Evolutionary conservation across 352 stramenopile genomes (phyloP), one percentile per base, ranked within the genome.

Genomic region (Pythium biforme): DNA sequence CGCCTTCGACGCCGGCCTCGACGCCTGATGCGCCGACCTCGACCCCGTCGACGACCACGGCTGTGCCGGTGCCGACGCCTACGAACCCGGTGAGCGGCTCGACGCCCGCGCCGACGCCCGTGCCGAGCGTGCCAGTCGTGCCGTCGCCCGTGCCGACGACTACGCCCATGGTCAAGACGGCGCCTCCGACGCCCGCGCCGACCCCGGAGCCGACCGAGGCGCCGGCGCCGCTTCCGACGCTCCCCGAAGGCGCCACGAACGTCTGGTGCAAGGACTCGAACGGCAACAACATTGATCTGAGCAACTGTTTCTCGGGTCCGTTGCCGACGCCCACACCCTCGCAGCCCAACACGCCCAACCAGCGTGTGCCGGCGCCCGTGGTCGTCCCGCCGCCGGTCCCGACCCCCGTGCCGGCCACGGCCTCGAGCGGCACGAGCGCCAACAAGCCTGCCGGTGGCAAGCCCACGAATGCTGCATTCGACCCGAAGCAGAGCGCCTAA

Each of bases 401-500:
- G 10, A 27, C 48, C 17, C 25, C 48, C 33, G 33, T 41, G 25
- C 48, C 48, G 26, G 48, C 48, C 14, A 54, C 48, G 11, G 48
- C 48, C 41, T 49, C 41, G 48, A 54, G 48, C 19, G 27, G 48
- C 29, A 54, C 48, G 14, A 40, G 14, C 48, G 48, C n/a, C 4
- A 31, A 22, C 48, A 39, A 54, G 46, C 46, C 46, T 2, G 46
- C 46, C 11, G 37, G 37, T 8, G 46, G 46, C 48, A 54, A 54
- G 48, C 48, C 48, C 9, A 54, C 48, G 6, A 25, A 29, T 6
- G 19, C 25, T 23, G 48, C 48, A 4, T 53, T 53, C 46, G 46
- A 53, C 46, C 46, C 46, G 15, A 54, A 54, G 48, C 48, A 54
- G 48, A 40, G 10, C 19, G 23, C 23, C n/a, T 54, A 54, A 54